Percentiles rank a stretch among this genome's conserved stretches.
These are phyloP conservation scores for Yarrowia deformans DNA, from an alignment of 805 yeast species.

Conservation along the genomic window DNA sequence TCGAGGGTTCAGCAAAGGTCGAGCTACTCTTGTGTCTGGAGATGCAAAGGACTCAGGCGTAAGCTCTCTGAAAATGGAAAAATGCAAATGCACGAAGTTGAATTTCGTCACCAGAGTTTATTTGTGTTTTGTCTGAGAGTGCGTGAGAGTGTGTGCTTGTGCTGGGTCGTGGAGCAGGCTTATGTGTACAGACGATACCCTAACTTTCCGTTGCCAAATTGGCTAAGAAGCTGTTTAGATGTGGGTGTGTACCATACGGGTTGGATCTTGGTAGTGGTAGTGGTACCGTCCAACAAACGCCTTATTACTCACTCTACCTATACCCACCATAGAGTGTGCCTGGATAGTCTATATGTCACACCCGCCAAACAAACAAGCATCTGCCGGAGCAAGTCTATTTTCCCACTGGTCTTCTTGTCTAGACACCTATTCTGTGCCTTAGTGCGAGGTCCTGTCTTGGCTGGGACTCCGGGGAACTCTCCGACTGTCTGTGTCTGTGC, in stretches of 20 bases:
- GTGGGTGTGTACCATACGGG: too few relatives aligned
- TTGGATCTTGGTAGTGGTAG: too few relatives aligned
- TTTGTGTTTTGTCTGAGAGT: not conserved
- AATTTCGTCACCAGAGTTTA: conserved; percentile 38
- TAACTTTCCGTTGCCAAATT: not conserved
- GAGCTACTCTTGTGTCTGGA: conserved; percentile 24
- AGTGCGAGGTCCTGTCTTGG: conserved; percentile 2
- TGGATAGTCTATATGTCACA: not conserved
- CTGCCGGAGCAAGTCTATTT: conserved; percentile 11
- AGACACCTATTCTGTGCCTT: conserved; percentile 1
- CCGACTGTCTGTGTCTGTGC: too few relatives aligned
- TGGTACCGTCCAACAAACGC: too few relatives aligned
- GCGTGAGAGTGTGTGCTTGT: conserved; percentile 1
- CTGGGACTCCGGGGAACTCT: not conserved
- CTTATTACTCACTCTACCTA: too few relatives aligned
- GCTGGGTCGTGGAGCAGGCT: conserved; percentile 26
- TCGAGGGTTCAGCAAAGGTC: conserved; percentile 1
- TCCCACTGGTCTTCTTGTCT: not conserved
- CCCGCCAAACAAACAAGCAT: conserved; percentile 2
- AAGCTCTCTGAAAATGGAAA: conserved; percentile 37
- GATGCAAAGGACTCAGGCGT: conserved; percentile 28
- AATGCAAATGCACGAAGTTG: conserved; percentile 38
- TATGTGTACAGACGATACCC: conserved; percentile 4
- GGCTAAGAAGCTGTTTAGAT: too few relatives aligned
- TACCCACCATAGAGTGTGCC: too few relatives aligned